phyloP scores from a whole-genome alignment of 2,329 filamentous ascomycete species.

The Colletotrichum melonis region DNA sequence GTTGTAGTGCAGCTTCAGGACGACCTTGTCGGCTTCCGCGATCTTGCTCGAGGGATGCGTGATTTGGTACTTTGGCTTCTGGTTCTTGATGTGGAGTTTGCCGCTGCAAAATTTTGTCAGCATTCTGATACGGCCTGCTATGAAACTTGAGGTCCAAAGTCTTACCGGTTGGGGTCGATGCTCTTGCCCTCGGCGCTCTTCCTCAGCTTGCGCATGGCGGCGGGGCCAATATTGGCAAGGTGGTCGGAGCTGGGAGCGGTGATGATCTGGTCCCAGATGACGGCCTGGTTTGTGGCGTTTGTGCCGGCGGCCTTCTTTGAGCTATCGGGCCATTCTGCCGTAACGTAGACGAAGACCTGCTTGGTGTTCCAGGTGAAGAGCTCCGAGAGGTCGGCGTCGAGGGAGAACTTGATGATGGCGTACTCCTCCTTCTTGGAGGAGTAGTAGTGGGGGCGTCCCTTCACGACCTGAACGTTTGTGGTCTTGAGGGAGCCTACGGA shows the following conservation, averaged over 20 bases:
- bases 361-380: conserved; percentile 99
- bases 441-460: conserved; percentile 96
- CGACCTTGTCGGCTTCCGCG: conserved; percentile 78
- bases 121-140: conserved; percentile 25
- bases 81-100: conserved; percentile 81
- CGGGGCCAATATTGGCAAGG: conserved; percentile 69
- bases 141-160: conserved; percentile 1
- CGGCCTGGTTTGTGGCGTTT: conserved; percentile 73
- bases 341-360: conserved; percentile 96
- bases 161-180: conserved; percentile 68
- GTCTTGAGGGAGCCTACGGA: conserved; percentile 70
- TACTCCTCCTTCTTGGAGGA: conserved; percentile 93
- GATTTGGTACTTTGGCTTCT: conserved; percentile 96
- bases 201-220: conserved; percentile 70
- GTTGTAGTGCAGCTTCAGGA: conserved; percentile 90
- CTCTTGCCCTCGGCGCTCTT: conserved; percentile 69
- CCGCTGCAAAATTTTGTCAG: conserved; percentile 61
- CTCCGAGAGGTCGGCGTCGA: conserved; percentile 89
- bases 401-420: conserved; percentile 91
- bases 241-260: conserved; percentile 75
- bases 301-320: conserved; percentile 43
- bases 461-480: conserved; percentile 87
- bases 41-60: conserved; percentile 87
- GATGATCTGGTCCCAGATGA: conserved; percentile 98
- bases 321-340: conserved; percentile 74